Evolutionary conservation across 2,329 filamentous ascomycete species (phyloP).

Genomic region (Bertia moriformis): DNA sequence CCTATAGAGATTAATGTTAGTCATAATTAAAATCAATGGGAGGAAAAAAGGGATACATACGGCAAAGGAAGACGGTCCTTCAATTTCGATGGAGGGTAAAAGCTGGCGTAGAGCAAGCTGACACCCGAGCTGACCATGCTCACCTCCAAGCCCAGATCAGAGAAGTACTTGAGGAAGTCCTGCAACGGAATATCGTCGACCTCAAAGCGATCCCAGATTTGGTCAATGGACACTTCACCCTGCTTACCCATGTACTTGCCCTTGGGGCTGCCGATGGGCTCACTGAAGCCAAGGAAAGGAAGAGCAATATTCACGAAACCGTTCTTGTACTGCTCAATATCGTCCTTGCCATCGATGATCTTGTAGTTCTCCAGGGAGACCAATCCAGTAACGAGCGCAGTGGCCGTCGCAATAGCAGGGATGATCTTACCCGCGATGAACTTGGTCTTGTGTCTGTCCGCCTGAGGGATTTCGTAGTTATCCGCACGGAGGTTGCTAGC

Average conservation of each 20-base stretch:
- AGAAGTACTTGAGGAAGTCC: conserved; percentile 72
- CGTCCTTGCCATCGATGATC: conserved; percentile 86
- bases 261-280: conserved; percentile 88
- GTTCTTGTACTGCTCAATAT: conserved; percentile 98
- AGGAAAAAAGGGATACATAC: conserved; percentile 26
- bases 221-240: conserved; percentile 74
- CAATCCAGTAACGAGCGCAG: conserved; percentile 83
- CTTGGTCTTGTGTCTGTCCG: conserved; percentile 95
- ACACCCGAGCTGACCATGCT: conserved; percentile 97
- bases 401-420: conserved; percentile 93
- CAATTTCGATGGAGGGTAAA: conserved; percentile 66
- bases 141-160: conserved; percentile 65
- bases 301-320: conserved; percentile 92
- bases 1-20: conserved; percentile 30
- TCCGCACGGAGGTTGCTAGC: conserved; percentile 91
- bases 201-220: conserved; percentile 97
- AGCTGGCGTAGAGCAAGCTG: conserved; percentile 82
- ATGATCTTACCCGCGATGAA: conserved; percentile 99
- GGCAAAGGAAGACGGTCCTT: conserved; percentile 50
- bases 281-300: conserved; percentile 96
- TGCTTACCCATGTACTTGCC: conserved; percentile 70
- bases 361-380: conserved; percentile 92
- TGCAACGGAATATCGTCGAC: conserved; percentile 70
- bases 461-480: conserved; percentile 91
- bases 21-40: conserved; percentile 2